phyloP scores from a whole-genome alignment of 1,139 yeast genomes.

The Candida sp. region DNA sequence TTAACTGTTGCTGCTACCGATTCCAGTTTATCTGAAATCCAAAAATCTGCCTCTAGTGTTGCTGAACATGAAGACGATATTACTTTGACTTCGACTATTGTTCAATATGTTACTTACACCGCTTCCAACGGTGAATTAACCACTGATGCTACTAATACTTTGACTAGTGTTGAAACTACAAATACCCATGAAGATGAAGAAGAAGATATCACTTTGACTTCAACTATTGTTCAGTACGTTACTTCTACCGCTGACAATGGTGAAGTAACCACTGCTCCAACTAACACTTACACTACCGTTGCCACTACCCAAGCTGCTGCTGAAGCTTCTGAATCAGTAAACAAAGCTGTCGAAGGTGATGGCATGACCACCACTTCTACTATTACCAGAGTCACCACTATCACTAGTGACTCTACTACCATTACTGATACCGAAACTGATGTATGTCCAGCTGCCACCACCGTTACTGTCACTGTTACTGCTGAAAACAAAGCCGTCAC shows the following conservation, averaged over 20 bases:
- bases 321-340: too few relatives aligned
- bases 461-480: constrained; percentile 37
- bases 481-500: constrained; percentile 8
- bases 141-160: constrained; percentile 17
- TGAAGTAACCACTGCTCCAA: constrained; percentile 15
- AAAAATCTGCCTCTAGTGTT: constrained; percentile 6
- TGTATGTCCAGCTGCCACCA: constrained; percentile 21
- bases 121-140: constrained; percentile 13
- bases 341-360: constrained; percentile 2
- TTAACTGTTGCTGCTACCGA: constrained; percentile 17
- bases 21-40: constrained; percentile 9
- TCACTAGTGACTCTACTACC: constrained; percentile 18
- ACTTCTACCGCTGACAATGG: constrained; percentile 18
- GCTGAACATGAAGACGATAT: constrained; percentile 5
- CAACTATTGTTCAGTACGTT: constrained; percentile 21
- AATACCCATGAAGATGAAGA: constrained; percentile 5
- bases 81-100: constrained; percentile 20
- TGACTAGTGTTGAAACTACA: constrained; percentile 12
- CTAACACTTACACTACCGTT: constrained; percentile 15
- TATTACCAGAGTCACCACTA: constrained; percentile 15
- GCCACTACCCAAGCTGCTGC: constrained; percentile 8
- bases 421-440: constrained; percentile 10
- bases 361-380: constrained; percentile 14
- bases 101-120: constrained; percentile 22
- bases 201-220: constrained; percentile 15